Evolutionary conservation across 108 stramenopile genomes (phyloP), one percentile per base, ranked within the genome.

Genomic region (Pseudonitzschia delicatissima): DNA sequence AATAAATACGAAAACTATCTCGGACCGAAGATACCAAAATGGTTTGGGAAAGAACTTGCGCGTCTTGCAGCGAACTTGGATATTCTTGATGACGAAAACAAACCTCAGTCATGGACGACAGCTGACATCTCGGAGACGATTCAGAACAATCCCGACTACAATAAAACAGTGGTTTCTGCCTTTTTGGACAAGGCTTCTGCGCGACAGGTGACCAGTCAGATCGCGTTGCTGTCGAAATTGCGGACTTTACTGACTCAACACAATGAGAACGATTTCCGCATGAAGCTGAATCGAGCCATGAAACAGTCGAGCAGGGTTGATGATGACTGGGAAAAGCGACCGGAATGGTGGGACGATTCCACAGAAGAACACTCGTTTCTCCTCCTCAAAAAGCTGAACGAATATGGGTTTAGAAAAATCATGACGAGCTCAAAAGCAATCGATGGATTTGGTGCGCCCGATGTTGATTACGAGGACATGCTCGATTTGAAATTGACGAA

Each of bases 291-390:
- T 2, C 69, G 74, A 55, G 90, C 82, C 4, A 37, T 75, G 42
- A 84, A 73, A 26, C 71, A 71, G 27, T 86, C 77, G 2, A 73
- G 45, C 23, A 76, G 67, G 42, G 13, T 28, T 8, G 75, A 50
- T 28, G 81, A 82, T 47, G 69, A 64, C 29, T 91, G 90, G 90
- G 83, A 80, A 23, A 76, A 85, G 52, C 44, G 71, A 36, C 89
- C 89, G 20, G 55, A 45, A 7, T 87, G 88, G 86, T 90, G 89
- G 89, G 77, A 78, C 25, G 77, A 81, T 79, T 77, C 80, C 23
- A 45, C 59, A 0, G 61, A 47, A 29, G 64, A 72, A 18, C 71
- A 76, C 31, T 60, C 62, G 12, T 71, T 45, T 26, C 44, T 73
- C 1, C 25, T 77, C 5, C 47, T 80, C 31, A 31, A 64, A 18